These are phyloP conservation scores for Emergomyces orientalis DNA, from an alignment of 2,329 filamentous ascomycete species.

Conservation along the genomic window DNA sequence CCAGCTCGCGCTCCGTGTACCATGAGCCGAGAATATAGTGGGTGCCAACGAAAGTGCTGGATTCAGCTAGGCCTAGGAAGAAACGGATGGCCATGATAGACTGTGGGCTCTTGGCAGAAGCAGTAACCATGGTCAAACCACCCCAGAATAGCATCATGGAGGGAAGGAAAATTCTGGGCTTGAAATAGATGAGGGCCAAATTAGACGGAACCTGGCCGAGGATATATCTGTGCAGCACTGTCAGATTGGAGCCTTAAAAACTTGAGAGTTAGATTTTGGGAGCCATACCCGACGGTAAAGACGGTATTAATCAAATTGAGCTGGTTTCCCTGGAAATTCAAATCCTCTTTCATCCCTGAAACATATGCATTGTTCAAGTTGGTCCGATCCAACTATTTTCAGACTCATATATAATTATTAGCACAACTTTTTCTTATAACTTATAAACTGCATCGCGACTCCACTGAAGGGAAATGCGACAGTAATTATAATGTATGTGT, in stretches of 20 bases:
- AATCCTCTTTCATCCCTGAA: constrained; percentile 30
- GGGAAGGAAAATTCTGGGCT: constrained; percentile 23
- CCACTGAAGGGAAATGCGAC: background rate
- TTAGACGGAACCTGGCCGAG: constrained; percentile 38
- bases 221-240: constrained; percentile 27
- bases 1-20: constrained; percentile 36
- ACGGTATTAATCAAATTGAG: constrained; percentile 32
- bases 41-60: constrained; percentile 27
- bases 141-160: constrained; percentile 26
- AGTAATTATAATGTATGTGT: background rate
- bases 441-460: background rate
- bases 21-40: constrained; percentile 36
- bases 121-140: constrained; percentile 26
- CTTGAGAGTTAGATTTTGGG: background rate
- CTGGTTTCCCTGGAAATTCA: constrained; percentile 29
- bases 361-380: constrained; percentile 38
- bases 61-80: constrained; percentile 28
- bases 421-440: background rate
- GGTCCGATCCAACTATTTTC: constrained; percentile 29
- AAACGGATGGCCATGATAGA: constrained; percentile 31
- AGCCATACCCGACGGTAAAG: constrained; percentile 35
- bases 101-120: constrained; percentile 21
- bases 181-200: constrained; percentile 26
- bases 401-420: background rate
- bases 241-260: background rate